Evolutionary conservation across 192 early-diverging fungal species (phyloP).

Genomic region (Glomus cerebriforme): DNA sequence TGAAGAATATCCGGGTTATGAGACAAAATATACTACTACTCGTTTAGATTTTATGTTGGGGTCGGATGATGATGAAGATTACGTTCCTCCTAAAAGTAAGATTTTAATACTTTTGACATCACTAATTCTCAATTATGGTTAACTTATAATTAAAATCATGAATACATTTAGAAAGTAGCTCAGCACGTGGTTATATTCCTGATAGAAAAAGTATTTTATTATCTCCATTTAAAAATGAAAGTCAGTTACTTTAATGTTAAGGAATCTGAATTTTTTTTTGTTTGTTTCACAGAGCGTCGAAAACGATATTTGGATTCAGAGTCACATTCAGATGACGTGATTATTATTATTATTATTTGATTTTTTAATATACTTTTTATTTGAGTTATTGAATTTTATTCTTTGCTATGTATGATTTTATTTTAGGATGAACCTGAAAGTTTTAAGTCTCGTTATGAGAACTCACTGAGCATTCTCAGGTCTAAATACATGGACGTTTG

Average conservation of each 20-base stretch:
- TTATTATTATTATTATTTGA: neutral
- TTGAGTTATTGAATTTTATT: neutral
- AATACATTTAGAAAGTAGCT: conserved; percentile 1
- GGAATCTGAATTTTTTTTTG: neutral
- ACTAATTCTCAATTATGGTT: neutral
- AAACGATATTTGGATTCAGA: neutral
- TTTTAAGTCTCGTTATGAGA: conserved; percentile 29
- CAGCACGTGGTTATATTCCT: neutral
- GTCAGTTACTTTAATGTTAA: neutral
- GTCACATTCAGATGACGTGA: conserved; percentile 3
- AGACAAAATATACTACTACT: neutral
- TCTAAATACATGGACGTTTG: conserved; percentile 12
- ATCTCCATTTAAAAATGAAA: neutral
- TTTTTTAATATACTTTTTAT: neutral
- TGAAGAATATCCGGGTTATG: neutral
- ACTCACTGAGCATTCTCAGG: neutral
- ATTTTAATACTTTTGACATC: neutral
- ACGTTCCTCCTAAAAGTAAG: conserved; percentile 8
- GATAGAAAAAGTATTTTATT: neutral
- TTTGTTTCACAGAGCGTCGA: neutral
- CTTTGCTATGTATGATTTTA: neutral
- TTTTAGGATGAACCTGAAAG: conserved; percentile 27
- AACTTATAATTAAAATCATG: neutral
- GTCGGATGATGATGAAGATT: conserved; percentile 3
- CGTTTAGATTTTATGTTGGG: neutral